Percentiles rank a stretch among this genome's conserved stretches.
phyloP scores from a whole-genome alignment of 2,329 filamentous ascomycete species.

The Pyrenophora seminiperda region DNA sequence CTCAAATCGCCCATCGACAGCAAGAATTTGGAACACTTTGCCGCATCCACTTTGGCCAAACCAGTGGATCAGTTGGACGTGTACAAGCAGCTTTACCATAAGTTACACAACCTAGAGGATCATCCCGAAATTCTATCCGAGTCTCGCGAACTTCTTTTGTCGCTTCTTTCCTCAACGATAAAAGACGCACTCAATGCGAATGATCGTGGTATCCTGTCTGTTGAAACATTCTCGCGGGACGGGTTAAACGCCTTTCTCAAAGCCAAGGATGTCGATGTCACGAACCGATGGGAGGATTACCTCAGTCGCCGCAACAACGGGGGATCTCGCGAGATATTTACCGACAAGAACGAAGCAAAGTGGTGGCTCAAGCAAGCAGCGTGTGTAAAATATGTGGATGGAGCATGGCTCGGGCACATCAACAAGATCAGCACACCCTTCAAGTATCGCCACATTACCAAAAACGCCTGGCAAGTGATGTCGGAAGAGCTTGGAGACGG shows the following conservation, averaged over 20 bases:
- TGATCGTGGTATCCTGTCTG: constrained; percentile 37
- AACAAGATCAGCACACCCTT: constrained; percentile 54
- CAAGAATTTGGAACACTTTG: neutral
- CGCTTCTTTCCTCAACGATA: constrained; percentile 45
- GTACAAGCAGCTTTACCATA: constrained; percentile 47
- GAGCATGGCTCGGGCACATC: constrained; percentile 56
- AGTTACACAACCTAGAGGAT: constrained; percentile 51
- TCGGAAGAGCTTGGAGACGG: constrained; percentile 60
- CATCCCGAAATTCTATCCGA: constrained; percentile 44
- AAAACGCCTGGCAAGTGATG: constrained; percentile 56
- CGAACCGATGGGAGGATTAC: constrained; percentile 44
- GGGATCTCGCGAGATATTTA: constrained; percentile 45
- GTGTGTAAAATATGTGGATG: constrained; percentile 56
- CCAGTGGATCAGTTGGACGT: constrained; percentile 2
- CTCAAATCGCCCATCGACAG: neutral
- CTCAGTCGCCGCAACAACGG: constrained; percentile 43
- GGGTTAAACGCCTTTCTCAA: constrained; percentile 37
- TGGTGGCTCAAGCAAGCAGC: constrained; percentile 51
- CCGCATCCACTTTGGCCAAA: neutral
- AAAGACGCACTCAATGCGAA: constrained; percentile 20
- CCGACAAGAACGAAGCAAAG: constrained; percentile 44
- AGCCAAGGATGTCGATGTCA: constrained; percentile 39
- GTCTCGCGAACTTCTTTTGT: constrained; percentile 43
- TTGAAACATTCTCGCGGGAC: constrained; percentile 39
- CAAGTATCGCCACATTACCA: constrained; percentile 46